phyloP scores from a whole-genome alignment of 1,139 yeast species.

The Lodderomyces oxycetoniae region DNA sequence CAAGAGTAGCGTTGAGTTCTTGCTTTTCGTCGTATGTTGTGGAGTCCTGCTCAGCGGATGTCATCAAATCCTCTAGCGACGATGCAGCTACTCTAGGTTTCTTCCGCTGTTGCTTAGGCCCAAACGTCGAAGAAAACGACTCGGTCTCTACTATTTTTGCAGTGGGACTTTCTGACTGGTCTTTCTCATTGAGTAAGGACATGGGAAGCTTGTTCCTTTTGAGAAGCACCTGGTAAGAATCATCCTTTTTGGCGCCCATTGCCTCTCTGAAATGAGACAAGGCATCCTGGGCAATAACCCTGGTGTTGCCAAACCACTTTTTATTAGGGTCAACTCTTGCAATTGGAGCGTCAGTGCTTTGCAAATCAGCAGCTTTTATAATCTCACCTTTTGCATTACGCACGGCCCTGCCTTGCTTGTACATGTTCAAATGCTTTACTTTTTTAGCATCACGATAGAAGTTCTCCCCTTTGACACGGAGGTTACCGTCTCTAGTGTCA shows the following conservation, averaged over 20 bases:
- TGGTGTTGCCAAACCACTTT: slow-evolving; percentile 96
- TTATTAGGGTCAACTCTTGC: slow-evolving; percentile 96
- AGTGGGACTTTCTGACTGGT: slow-evolving; percentile 65
- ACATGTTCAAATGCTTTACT: slow-evolving; percentile 87
- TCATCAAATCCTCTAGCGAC: slow-evolving; percentile 77
- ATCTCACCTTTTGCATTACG: slow-evolving; percentile 87
- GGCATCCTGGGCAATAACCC: slow-evolving; percentile 97
- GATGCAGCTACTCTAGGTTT: slow-evolving; percentile 77
- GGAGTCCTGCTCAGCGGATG: slow-evolving; percentile 53
- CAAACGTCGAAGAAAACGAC: slow-evolving; percentile 75
- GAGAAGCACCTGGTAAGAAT: slow-evolving; percentile 82
- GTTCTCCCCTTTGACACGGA: slow-evolving; percentile 94
- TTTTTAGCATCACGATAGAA: slow-evolving; percentile 93
- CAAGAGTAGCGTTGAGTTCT: slow-evolving; percentile 69
- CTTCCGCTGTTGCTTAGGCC: slow-evolving; percentile 92
- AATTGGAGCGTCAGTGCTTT: slow-evolving; percentile 79
- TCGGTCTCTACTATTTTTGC: slow-evolving; percentile 86
- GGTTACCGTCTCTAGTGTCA: slow-evolving; percentile 80
- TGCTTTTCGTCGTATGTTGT: slow-evolving; percentile 65
- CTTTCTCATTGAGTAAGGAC: slow-evolving; percentile 88
- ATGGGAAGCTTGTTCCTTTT: slow-evolving; percentile 91
- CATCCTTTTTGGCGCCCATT: slow-evolving; percentile 79
- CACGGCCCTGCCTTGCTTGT: slow-evolving; percentile 83
- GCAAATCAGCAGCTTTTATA: slow-evolving; percentile 81
- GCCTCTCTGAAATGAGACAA: slow-evolving; percentile 91